Percentiles rank a stretch among this genome's conserved stretches.
These are phyloP conservation scores for Diplodia seriata DNA, from an alignment of 2,329 filamentous ascomycete species.

Conservation along the genomic window DNA sequence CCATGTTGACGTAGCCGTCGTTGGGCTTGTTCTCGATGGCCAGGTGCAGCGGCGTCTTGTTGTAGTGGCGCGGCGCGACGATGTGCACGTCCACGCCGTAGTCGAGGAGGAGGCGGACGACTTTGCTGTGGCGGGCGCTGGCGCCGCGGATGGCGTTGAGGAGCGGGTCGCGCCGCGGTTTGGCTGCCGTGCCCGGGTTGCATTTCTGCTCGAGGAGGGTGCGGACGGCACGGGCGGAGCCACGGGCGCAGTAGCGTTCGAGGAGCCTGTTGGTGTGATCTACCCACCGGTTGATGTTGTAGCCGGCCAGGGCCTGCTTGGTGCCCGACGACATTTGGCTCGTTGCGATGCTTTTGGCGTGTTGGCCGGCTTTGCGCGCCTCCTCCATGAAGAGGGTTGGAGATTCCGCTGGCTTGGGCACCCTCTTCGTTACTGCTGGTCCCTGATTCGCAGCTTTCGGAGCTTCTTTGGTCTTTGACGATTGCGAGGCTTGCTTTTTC, in stretches of 20 bases:
- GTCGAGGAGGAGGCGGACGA: not conserved
- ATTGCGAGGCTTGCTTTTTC: not conserved
- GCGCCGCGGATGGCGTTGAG: conserved; percentile 14
- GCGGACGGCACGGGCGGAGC: not conserved
- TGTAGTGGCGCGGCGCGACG: not conserved
- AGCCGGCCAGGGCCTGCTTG: not conserved
- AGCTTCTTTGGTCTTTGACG: not conserved
- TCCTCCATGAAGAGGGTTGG: conserved; percentile 8
- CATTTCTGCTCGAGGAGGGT: not conserved
- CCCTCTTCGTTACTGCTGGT: not conserved
- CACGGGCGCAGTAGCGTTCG: not conserved
- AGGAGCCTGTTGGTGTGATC: not conserved
- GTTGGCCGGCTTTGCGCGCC: not conserved
- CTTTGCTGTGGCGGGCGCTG: not conserved
- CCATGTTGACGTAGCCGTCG: not conserved
- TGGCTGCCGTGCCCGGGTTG: conserved; percentile 17
- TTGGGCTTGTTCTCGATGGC: not conserved
- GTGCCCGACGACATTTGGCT: not conserved
- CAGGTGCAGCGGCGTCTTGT: not conserved
- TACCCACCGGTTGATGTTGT: not conserved
- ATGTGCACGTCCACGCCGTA: not conserved
- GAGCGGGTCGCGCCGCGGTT: conserved; percentile 7
- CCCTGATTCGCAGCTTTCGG: not conserved
- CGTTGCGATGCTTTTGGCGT: not conserved
- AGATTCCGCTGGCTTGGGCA: not conserved